Evolutionary conservation across 2,329 filamentous ascomycete species (phyloP).

Genomic region (Leptographium lundbergii): DNA sequence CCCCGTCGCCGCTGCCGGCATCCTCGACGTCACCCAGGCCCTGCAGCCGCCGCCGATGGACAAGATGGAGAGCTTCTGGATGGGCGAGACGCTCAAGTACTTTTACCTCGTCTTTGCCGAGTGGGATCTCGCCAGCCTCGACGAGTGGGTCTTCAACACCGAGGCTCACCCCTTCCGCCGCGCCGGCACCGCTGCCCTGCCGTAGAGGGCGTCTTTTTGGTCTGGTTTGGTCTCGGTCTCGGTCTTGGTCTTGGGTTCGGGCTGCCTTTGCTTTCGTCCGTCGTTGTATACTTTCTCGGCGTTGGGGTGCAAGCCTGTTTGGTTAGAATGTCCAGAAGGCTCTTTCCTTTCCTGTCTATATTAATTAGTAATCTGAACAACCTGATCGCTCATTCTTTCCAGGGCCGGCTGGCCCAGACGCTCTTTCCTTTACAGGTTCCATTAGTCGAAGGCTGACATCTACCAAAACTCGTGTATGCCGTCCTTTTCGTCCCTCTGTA

Average conservation of each 20-base stretch:
- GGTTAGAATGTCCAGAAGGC: background rate
- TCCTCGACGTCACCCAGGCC: slow-evolving; percentile 49
- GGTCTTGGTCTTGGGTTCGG: background rate
- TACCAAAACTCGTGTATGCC: no score
- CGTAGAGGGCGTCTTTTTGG: background rate
- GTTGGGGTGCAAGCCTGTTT: background rate
- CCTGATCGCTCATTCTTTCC: background rate
- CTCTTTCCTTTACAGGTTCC: no score
- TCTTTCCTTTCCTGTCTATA: background rate
- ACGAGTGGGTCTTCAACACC: slow-evolving; percentile 49
- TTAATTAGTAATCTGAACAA: background rate
- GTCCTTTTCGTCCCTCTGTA: background rate
- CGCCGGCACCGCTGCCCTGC: slow-evolving; percentile 6
- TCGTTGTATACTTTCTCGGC: background rate
- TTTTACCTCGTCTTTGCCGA: slow-evolving; percentile 52
- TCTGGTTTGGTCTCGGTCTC: background rate
- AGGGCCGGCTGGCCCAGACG: no score
- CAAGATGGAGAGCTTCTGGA: slow-evolving; percentile 67
- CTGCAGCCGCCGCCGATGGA: slow-evolving; percentile 29
- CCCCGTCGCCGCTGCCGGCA: slow-evolving; percentile 46
- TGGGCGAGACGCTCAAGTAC: slow-evolving; percentile 56
- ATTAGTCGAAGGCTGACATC: no score
- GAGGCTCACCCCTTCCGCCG: slow-evolving; percentile 39
- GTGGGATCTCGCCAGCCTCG: slow-evolving; percentile 43
- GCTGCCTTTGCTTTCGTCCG: background rate